Percentiles rank a stretch among this genome's conserved stretches.
These are phyloP conservation scores for Hylodesmum podocarpum DNA, from an alignment of 306 rosid species.

Conservation along the genomic window DNA sequence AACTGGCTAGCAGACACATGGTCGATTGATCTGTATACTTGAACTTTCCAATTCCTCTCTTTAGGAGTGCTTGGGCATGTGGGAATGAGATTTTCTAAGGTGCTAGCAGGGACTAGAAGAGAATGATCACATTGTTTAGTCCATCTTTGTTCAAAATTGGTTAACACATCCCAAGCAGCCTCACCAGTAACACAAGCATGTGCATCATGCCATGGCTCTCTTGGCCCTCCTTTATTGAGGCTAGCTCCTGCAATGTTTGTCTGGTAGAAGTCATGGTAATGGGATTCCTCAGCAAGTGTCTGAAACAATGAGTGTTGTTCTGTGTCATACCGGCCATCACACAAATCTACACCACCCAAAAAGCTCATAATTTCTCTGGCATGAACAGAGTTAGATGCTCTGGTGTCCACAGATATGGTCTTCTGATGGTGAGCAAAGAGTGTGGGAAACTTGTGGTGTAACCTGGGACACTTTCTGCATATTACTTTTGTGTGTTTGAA, in stretches of 20 bases:
- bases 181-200: constrained; percentile 88
- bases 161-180: constrained; percentile 85
- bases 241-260: constrained; percentile 75
- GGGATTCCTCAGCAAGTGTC: constrained; percentile 56
- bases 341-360: constrained; percentile 85
- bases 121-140: constrained; percentile 72
- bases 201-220: constrained; percentile 96
- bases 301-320: constrained; percentile 79
- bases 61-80: constrained; percentile 33
- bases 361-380: constrained; percentile 80
- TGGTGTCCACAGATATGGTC: constrained; percentile 66
- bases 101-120: constrained; percentile 54
- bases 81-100: constrained; percentile 49
- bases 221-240: constrained; percentile 84
- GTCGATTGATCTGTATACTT: constrained; percentile 86
- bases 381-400: constrained; percentile 34
- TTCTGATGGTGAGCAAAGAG: constrained; percentile 92
- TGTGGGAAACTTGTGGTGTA: constrained; percentile 67
- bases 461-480: constrained; percentile 81
- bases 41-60: constrained; percentile 76
- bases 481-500: constrained; percentile 69
- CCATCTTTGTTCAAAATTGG: constrained; percentile 96
- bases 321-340: constrained; percentile 89
- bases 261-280: constrained; percentile 72
- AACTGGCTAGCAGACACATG: constrained; percentile 70